A percentile compares a stretch with the other conserved stretches of the same genome.
These are phyloP conservation scores for Monilinia fructicola DNA, from an alignment of 2,329 filamentous ascomycete genomes.

Conservation along the genomic window DNA sequence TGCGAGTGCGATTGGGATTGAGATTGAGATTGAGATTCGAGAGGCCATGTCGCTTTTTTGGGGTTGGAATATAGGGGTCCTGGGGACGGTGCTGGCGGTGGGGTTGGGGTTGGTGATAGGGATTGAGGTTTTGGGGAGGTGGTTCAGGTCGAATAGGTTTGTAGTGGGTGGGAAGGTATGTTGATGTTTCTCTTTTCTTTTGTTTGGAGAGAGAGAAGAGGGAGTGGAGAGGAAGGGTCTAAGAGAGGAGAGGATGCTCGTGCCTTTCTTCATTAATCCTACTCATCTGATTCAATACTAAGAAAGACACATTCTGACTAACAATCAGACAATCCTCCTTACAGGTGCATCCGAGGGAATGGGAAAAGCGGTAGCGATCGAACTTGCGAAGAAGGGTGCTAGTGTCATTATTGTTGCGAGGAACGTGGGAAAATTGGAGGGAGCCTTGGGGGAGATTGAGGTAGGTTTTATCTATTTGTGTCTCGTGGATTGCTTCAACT, in stretches of 20 bases:
- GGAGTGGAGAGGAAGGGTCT: background rate
- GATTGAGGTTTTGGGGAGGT: background rate
- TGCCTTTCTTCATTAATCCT: too few species aligned
- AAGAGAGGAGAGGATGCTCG: too few species aligned
- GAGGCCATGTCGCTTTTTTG: background rate
- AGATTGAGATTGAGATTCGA: too few species aligned
- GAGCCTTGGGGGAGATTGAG: conserved; percentile 64
- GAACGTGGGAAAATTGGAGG: conserved; percentile 70
- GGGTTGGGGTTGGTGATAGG: background rate
- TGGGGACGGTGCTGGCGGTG: too few species aligned
- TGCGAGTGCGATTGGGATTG: too few species aligned
- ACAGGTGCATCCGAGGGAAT: conserved; percentile 94
- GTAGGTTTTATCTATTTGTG: conserved; percentile 43
- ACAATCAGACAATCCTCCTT: conserved; percentile 72
- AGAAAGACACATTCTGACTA: background rate
- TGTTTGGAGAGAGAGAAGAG: background rate
- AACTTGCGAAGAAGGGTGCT: conserved; percentile 80
- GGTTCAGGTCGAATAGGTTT: conserved; percentile 74
- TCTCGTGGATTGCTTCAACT: too few species aligned
- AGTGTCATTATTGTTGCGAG: conserved; percentile 84
- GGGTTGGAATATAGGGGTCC: too few species aligned
- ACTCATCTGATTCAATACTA: background rate
- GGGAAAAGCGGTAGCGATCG: conserved; percentile 72
- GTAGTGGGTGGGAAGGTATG: conserved; percentile 78
- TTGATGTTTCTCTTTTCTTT: conserved; percentile 6